phyloP scores from a whole-genome alignment of 2,329 filamentous ascomycete species.

The Pestalotiopsis sp. region DNA sequence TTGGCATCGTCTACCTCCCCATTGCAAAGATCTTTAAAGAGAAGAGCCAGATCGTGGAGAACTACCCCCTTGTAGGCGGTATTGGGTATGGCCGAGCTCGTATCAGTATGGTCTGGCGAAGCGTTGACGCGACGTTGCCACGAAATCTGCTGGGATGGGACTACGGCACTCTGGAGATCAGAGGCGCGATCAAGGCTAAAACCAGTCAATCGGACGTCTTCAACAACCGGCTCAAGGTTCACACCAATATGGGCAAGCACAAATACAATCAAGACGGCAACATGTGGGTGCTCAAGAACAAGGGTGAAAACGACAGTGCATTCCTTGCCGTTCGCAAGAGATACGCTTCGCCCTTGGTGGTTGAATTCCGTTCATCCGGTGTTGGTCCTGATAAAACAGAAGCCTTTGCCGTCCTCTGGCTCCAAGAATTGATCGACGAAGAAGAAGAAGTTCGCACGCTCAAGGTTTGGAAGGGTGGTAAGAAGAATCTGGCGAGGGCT shows the following conservation, averaged over 20 bases:
- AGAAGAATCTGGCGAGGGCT: constrained; percentile 45
- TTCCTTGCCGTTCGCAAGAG: constrained; percentile 63
- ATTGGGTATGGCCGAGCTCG: constrained; percentile 72
- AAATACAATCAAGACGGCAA: constrained; percentile 58
- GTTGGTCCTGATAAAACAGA: constrained; percentile 55
- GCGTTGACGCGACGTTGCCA: constrained; percentile 64
- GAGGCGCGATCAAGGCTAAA: constrained; percentile 50
- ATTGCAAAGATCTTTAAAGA: constrained; percentile 63
- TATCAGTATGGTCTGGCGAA: constrained; percentile 74
- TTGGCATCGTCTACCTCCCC: constrained; percentile 72
- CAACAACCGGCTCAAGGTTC: constrained; percentile 59
- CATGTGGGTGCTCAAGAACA: constrained; percentile 54
- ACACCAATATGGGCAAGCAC: constrained; percentile 57
- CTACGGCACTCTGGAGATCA: constrained; percentile 69
- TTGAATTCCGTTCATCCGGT: constrained; percentile 62
- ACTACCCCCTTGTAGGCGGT: constrained; percentile 70
- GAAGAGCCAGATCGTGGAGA: constrained; percentile 65
- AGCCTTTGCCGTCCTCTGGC: constrained; percentile 68
- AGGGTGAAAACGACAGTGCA: constrained; percentile 39
- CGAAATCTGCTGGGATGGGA: constrained; percentile 68
- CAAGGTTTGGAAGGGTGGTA: constrained; percentile 68
- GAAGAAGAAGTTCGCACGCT: constrained; percentile 61
- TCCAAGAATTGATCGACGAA: constrained; percentile 71
- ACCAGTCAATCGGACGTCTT: constrained; percentile 48
- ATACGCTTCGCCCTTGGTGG: constrained; percentile 57